These are phyloP conservation scores for Pleurotus tuber-regium DNA, from an alignment of 768 basidiomycete species.

Conservation along the genomic window DNA sequence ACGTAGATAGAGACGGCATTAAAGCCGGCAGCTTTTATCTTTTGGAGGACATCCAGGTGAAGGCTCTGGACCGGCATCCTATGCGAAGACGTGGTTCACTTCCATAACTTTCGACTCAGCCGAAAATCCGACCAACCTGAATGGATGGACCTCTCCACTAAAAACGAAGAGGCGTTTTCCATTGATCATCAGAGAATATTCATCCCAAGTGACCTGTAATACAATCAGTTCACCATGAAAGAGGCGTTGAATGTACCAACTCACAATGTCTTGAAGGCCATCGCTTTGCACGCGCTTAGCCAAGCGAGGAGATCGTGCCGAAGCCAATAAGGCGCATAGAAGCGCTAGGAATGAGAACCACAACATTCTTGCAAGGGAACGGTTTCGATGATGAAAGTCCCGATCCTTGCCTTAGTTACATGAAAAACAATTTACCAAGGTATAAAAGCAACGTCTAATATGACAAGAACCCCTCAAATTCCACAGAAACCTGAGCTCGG, in stretches of 20 bases:
- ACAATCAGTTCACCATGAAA: neutral
- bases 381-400: neutral
- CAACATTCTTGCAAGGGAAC: neutral
- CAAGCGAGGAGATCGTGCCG: constrained; percentile 18
- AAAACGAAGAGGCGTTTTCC: constrained; percentile 39
- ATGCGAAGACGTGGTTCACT: too few relatives aligned
- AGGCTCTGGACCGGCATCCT: constrained; percentile 41
- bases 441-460: neutral
- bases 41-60: constrained; percentile 42
- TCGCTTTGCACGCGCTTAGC: constrained; percentile 23
- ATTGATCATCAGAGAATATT: constrained; percentile 41
- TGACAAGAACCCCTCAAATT: neutral
- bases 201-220: constrained; percentile 40
- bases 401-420: neutral
- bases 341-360: constrained; percentile 19
- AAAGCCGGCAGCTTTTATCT: constrained; percentile 42
- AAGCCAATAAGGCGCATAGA: constrained; percentile 19
- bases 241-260: neutral
- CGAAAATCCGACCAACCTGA: too few relatives aligned
- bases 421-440: neutral
- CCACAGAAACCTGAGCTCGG: neutral
- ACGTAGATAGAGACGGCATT: constrained; percentile 44
- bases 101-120: too few relatives aligned
- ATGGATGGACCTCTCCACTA: constrained; percentile 43
- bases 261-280: constrained; percentile 31